Percentiles rank a stretch among this genome's conserved stretches.
Conservation (phyloP, 371 early-diverging fungal genomes). For the Mortierella sp. region DNA sequence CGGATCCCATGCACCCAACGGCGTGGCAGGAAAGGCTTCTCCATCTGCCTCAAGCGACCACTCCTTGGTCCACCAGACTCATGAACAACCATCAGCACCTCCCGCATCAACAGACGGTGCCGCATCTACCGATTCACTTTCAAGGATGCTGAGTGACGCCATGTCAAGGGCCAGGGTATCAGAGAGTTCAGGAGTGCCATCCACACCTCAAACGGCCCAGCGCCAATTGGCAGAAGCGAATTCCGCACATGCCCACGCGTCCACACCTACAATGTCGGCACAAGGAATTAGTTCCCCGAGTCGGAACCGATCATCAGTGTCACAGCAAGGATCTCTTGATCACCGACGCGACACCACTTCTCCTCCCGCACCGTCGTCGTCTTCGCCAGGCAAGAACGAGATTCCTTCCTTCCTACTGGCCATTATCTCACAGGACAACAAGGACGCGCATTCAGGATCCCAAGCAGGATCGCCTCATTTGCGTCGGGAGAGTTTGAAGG, state of each 20-base stretch:
- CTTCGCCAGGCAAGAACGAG: conserved; percentile 21
- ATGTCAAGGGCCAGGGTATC: conserved; percentile 51
- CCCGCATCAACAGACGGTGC: conserved; percentile 7
- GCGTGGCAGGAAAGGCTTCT: neutral
- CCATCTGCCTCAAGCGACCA: neutral
- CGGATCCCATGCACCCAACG: neutral
- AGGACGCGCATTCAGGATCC: conserved; percentile 20
- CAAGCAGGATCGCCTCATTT: conserved; percentile 24
- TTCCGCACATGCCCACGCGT: neutral
- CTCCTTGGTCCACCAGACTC: neutral
- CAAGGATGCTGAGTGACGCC: conserved; percentile 45
- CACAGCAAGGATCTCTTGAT: neutral
- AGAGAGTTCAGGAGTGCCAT: conserved; percentile 46
- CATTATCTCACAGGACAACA: conserved; percentile 40
- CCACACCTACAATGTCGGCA: neutral
- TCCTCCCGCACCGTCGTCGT: neutral
- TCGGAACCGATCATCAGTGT: neutral
- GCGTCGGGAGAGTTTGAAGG: conserved; percentile 28
- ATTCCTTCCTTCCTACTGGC: conserved; percentile 49
- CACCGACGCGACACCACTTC: neutral
- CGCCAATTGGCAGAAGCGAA: conserved; percentile 2
- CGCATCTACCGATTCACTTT: conserved; percentile 27
- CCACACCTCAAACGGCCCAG: conserved; percentile 21
- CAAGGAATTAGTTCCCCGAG: neutral
- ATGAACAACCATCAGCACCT: neutral